Conservation (phyloP, 306 rosid genomes). For the Boehmeria nivea region DNA sequence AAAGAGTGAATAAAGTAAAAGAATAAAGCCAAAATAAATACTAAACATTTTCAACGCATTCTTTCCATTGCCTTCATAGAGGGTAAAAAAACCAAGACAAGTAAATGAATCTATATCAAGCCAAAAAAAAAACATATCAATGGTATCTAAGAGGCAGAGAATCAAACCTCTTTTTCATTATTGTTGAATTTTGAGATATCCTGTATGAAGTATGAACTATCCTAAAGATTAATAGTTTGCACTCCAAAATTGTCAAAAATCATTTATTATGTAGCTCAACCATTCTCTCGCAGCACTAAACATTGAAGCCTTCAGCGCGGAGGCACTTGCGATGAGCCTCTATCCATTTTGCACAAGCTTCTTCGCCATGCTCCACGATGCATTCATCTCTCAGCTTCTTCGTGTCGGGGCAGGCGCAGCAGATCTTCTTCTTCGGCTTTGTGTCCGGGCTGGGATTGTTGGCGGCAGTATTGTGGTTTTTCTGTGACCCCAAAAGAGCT, state of each 20-base stretch:
- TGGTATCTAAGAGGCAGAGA: slow-evolving; percentile 25
- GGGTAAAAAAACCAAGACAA: too few relatives aligned
- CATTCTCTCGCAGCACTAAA: slow-evolving; percentile 33
- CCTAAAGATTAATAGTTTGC: slow-evolving; percentile 12
- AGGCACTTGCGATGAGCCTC: slow-evolving; percentile 83
- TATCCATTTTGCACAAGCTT: slow-evolving; percentile 75
- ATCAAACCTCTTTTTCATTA: slow-evolving; percentile 14
- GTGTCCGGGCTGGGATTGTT: slow-evolving; percentile 26
- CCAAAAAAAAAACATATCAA: not conserved
- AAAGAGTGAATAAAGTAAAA: too few relatives aligned
- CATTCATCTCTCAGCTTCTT: slow-evolving; percentile 83
- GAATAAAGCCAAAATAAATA: too few relatives aligned
- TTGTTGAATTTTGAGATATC: slow-evolving; percentile 20
- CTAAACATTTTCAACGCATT: too few relatives aligned
- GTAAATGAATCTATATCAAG: too few relatives aligned
- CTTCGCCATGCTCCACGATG: slow-evolving; percentile 84
- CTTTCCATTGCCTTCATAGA: too few relatives aligned
- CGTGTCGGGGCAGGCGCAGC: slow-evolving; percentile 85
- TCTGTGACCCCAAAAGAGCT: slow-evolving; percentile 21
- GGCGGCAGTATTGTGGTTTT: slow-evolving; percentile 18
- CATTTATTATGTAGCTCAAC: slow-evolving; percentile 7
- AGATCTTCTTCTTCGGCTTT: slow-evolving; percentile 77
- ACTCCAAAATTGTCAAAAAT: slow-evolving; percentile 12
- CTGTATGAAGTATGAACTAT: slow-evolving; percentile 17
- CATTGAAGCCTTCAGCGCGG: slow-evolving; percentile 78